Evolutionary conservation across 192 early-diverging fungal genomes (phyloP), one percentile per base, ranked within the genome.

Genomic region (Backusella liffmaniae): DNA sequence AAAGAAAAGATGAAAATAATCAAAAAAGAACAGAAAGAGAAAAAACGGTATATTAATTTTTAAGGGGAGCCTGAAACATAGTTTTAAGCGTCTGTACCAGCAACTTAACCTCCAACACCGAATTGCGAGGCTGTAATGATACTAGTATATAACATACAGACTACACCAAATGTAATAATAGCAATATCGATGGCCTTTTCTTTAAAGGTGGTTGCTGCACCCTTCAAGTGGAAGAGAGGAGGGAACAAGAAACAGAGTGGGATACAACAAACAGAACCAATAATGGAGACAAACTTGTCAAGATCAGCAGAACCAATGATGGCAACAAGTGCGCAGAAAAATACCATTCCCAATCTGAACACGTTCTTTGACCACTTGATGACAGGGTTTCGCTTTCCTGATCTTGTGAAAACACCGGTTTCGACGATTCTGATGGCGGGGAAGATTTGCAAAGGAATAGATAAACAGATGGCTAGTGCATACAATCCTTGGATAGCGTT

Each of bases 101-200:
- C 59, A 15, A 37, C 39, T 26, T 68, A 67, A 62, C 72, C 72
- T 46, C 49, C 76, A 29, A 51, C n/a, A 16, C 77, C 76, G 90
- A 90, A 91, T 67, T 90, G 83, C 75, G 84, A 80, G 15, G 96
- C 77, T 34, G 93, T 94, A 66, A 92, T 90, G 66, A 79, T 89
- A 2, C 94, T 97, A 16, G 94, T 94, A 79, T 96, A 97, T 6
- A 94, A 51, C 79, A 93, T 90, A 15, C 90, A 91, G 36, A 91
- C 56, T 7, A 88, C 67, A 32, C 93, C 94, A 86, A 96, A 90
- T 0, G 84, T 81, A 44, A 90, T 86, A 35, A 95, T 71, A 18
- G 85, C 41, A 44, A 91, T 77, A 76, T 96, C 94, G 59, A 87
- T 86, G 18, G 83, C 69, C 23, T 85, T 83, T 42, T 74, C 68